Base-by-base conservation (phyloP, 148 eudicot genomes). In the Tetragonia tetragonoides region DNA sequence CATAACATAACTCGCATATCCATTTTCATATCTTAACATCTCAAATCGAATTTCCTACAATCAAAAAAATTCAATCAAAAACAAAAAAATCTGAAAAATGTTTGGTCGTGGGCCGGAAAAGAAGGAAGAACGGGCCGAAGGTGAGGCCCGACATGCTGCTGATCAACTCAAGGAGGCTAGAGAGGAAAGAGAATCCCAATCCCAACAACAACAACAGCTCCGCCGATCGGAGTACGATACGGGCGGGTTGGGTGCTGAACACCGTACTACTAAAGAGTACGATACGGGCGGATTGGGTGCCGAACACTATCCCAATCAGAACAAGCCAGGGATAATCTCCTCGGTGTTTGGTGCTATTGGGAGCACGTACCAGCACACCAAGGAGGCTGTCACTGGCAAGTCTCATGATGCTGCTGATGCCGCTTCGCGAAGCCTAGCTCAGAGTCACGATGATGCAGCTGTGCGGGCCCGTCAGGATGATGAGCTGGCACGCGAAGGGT, bases 281-380 rank as follows among this genome's bases (percentile, higher is more conserved):
- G 34, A 28, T 28, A 28, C 34, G 1, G 42, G 60, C 11, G 37
- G 53, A 53, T 14, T 3, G 0, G 7, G 18, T 2, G 9, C 60
- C 11, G 5, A 38, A 8, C 69, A 72, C 12, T 78, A 81, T 5
- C 76, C 34, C 34, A 28, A 66, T 21, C 73, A 71, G n/a, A 66
- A 54, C 21, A 66, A 60, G 23, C 86, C 86, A 0, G 88, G 88
- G 39, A 6, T 85, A 10, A 74, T 85, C 23, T 83, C 85, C 18
- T 82, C 87, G 7, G 87, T 85, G n/a, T 51, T 85, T 16, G 84
- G 84, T 0, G 87, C 87, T 2, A 17, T 86, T 0, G 83, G 64
- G 3, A 83, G 85, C 56, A 82, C 87, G 1, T 77, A 82, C 59
- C 81, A 79, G 71, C 83, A 85, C n/a, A 81, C 85, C 3, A 80